These are phyloP conservation scores for Microthlaspi erraticum DNA, from an alignment of 345 rosid genomes.

Conservation along the genomic window DNA sequence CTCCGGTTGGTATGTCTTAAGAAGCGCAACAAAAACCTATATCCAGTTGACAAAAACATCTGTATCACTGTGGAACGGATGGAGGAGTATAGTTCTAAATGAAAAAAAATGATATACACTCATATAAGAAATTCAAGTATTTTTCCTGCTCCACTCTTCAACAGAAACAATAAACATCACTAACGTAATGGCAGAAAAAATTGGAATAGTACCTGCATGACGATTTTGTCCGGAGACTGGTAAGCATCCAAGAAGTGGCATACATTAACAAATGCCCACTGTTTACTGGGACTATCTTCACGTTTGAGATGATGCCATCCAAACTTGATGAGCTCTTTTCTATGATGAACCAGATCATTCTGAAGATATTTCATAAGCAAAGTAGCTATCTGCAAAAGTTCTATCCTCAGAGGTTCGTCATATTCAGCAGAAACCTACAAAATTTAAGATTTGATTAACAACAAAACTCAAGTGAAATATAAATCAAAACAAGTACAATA, in stretches of 20 bases:
- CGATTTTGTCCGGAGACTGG: conserved; percentile 98
- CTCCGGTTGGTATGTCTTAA: conserved; percentile 95
- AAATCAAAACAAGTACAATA: conserved; percentile 9
- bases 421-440: conserved; percentile 94
- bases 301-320: conserved; percentile 99
- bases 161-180: conserved; percentile 20
- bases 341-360: conserved; percentile 85
- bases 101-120: conserved; percentile 7
- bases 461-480: background rate
- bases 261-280: conserved; percentile 99
- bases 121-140: conserved; percentile 16
- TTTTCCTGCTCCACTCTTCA: conserved; percentile 13
- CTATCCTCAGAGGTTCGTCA: conserved; percentile 95
- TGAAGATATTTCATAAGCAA: conserved; percentile 94
- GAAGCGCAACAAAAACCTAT: conserved; percentile 99
- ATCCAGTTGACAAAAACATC: conserved; percentile 31
- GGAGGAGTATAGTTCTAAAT: conserved; percentile 8
- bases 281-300: conserved; percentile 99
- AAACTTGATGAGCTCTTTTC: conserved; percentile 97
- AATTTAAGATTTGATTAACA: conserved; percentile 26
- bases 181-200: conserved; percentile 13
- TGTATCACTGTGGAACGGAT: conserved; percentile 11
- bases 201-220: conserved; percentile 74
- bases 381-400: conserved; percentile 97
- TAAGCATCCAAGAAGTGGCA: conserved; percentile 99